Evolutionary conservation across 2,329 filamentous ascomycete species (phyloP), one percentile per base, ranked within the genome.

Genomic region (Hirsutella minnesotensis): DNA sequence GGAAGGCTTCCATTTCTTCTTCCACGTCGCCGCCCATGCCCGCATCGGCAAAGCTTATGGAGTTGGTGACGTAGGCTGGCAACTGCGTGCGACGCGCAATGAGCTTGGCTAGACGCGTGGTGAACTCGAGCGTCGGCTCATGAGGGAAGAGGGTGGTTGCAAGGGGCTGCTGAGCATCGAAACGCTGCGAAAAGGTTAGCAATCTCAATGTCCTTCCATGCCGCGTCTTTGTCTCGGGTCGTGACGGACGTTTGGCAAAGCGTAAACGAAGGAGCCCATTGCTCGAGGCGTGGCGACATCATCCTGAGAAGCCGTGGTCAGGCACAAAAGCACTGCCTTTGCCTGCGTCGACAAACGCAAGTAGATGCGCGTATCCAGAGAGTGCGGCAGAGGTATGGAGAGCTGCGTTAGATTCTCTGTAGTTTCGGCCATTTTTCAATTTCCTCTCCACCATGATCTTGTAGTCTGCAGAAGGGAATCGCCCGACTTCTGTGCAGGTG

Each of bases 1-100:
- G 79, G 53, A 95, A 81, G 0, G 83, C 86, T 56, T 90, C 87
- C 79, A 95, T 89, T 66, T 96, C 90, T 68, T 96, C 92, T 57
- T 95, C 89, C 7, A 90, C 78, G 0, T 79, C 84, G 18, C 87
- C 83, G 9, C 87, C 87, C 54, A 88, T 75, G 2, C 81, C 83
- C 5, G 81, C 74, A 54, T 72, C 78, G 13, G 76, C 75, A 49
- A 95, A 79, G 51, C 81, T 86, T 54, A 94, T 79, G 29, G 88
- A 95, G 57, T 86, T 94, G 19, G 86, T 86, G 16, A 96, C 86
- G 59, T 95, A 96, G n/a, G 86, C 81, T 1, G 88, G 88, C 48
- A 79, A 75, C 27, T 72, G 68, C 22, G 81, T 75, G 52, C 77
- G 82, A 42, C 79, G 77, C n/a, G 84, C 85, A 13, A 96, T 64